Percentiles rank a stretch among this genome's conserved stretches.
Conservation (phyloP, 352 stramenopile genomes). For the Pythium volutum region DNA sequence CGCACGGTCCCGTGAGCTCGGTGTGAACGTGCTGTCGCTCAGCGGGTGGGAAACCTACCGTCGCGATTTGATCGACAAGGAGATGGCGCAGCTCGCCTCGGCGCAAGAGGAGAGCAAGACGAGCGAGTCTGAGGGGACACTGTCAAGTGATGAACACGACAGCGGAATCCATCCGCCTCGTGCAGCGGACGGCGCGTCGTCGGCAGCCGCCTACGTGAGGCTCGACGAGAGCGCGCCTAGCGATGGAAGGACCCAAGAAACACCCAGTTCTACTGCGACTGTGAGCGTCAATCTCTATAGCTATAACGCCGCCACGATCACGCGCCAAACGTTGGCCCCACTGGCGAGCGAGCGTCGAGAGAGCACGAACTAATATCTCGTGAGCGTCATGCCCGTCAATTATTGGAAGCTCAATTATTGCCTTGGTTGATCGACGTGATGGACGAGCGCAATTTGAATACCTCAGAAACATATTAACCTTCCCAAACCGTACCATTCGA, state of each 20-base stretch:
- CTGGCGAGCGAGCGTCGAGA: not conserved
- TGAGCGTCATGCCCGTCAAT: too few species aligned
- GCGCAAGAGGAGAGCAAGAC: not conserved
- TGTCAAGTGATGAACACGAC: not conserved
- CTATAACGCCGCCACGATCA: not conserved
- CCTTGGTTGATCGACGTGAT: too few species aligned
- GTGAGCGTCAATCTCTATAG: not conserved
- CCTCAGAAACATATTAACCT: not conserved
- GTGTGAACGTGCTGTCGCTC: conserved; percentile 5
- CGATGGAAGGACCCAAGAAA: not conserved
- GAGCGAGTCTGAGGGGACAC: not conserved
- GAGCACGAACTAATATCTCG: not conserved
- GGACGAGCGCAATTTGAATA: not conserved
- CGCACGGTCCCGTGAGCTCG: not conserved
- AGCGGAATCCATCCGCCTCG: not conserved
- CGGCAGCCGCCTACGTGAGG: not conserved
- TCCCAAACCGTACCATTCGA: too few species aligned
- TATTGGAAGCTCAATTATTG: too few species aligned
- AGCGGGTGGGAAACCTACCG: conserved; percentile 14
- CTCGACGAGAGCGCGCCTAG: not conserved
- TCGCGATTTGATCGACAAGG: conserved; percentile 10
- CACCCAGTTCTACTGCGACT: not conserved
- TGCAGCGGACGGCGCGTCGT: not conserved
- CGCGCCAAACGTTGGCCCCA: not conserved
- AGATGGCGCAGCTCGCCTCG: not conserved